Percentiles rank a stretch among this genome's conserved stretches.
Evolutionary conservation across 2,329 filamentous ascomycete genomes (phyloP).

Genomic region (Dothiorella sarmentorum): DNA sequence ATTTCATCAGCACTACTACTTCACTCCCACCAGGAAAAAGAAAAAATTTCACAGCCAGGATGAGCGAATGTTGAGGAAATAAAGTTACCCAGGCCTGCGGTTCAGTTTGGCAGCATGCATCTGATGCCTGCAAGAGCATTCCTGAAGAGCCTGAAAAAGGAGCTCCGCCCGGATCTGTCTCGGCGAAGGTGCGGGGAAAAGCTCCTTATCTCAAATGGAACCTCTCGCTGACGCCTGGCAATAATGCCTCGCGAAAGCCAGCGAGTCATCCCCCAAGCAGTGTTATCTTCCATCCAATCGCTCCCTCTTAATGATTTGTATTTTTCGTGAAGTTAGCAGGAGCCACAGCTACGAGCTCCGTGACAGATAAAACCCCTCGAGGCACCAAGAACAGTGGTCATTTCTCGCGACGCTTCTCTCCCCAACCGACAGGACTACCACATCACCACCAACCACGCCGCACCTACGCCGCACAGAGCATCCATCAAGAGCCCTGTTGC

Average conservation of each 20-base stretch:
- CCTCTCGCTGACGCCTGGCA: neutral
- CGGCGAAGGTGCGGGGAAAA: neutral
- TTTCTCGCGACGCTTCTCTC: too few relatives aligned
- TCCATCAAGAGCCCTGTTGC: too few relatives aligned
- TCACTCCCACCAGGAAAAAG: neutral
- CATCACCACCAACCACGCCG: too few relatives aligned
- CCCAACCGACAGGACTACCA: too few relatives aligned
- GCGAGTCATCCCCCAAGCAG: neutral
- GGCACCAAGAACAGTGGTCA: too few relatives aligned
- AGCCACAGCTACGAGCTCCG: too few relatives aligned
- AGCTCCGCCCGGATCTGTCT: neutral
- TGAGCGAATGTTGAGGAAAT: neutral
- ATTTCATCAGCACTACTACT: too few relatives aligned
- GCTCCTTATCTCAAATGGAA: neutral
- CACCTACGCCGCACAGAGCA: too few relatives aligned
- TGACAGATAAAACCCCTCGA: too few relatives aligned
- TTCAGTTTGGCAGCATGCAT: neutral
- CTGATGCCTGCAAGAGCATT: neutral
- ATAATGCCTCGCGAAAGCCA: neutral
- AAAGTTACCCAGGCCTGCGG: conserved; percentile 9
- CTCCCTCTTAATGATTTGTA: too few relatives aligned
- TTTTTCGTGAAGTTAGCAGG: too few relatives aligned
- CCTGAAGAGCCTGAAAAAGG: neutral
- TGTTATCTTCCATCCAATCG: neutral
- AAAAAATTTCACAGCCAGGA: neutral